Evolutionary conservation across 257 asterid genomes (phyloP), one percentile per base, ranked within the genome.

Genomic region (Fraxinus excelsior): DNA sequence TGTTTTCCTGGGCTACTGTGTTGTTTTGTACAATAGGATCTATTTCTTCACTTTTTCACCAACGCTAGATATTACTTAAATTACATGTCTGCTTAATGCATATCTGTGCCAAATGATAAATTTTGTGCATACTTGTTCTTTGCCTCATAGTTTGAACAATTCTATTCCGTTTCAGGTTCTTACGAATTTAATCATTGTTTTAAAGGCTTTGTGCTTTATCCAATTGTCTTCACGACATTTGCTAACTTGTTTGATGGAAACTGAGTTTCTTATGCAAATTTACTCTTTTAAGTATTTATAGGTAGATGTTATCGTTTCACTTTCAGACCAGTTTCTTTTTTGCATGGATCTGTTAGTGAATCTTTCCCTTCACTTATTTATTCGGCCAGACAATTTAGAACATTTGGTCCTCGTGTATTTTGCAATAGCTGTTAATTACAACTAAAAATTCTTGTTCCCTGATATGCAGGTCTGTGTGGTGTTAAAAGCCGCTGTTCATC

Each of bases 381-480:
- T 51, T 51, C 23, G 10, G 62, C 21, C 3, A 25, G 25, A 18
- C 19, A 19, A 51, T 14, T 18, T 51, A 14, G 62, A 10, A 51
- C 62, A 14, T 51, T 51, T 5, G 62, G 4, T 51, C 62, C 62
- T 51, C 10, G 2, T 51, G 19, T 28, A 16, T 69, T 62, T 42
- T 72, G 13, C 32, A 1, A 8, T 80, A 46, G 12, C 72, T 58
- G 25, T 73, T 29, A 11, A 18, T 58, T 26, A 37, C 3, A 5
- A 3, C 83, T 71, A 70, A 75, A n/a, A 31, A 73, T 8, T 18
- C 5, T 34, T 26, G 58, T 65, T 49, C 66, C 34, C 16, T 29
- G 6, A 26, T 67, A 32, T 78, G 77, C 94, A 93, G 99, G 94
- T 91, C 6, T 93, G 92, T 67, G 89, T 85, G 75, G 78, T 96